Evolutionary conservation across 441 rosid species (phyloP), one percentile per base, ranked within the genome.

Genomic region (Pelargonium hybrid): DNA sequence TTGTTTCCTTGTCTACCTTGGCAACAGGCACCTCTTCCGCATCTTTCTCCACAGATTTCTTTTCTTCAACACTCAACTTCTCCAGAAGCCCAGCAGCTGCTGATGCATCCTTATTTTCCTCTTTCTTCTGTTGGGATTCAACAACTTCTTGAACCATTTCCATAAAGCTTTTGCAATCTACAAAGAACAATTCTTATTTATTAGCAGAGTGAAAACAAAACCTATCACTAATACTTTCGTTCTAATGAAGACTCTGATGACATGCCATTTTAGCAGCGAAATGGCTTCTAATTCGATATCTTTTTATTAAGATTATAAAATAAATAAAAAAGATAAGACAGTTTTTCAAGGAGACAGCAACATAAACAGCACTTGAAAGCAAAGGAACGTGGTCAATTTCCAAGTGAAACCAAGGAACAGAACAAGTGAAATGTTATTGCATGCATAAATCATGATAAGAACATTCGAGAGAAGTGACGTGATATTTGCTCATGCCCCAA

Each of bases 161-260:
- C 96, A 84, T 89, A 75, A 90, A 92, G 37, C 78, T 76, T 80
- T 89, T 92, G 84, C 93, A 87, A 75, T 92, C 98, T 92, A 25
- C 39, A 11, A 1, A 25, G 23, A 61, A 11, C 0, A 0, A 11
- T 11, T 11, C 4, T 25, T 14, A 21, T 21, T 59, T 17, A 54
- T 54, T 54, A 15, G 21, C n/a, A 54, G 50, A 7, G 9, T 5
- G 11, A 9, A 45, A 45, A 9, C 11, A 50, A 13, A 48, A 50
- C 17, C 17, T 2, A 5, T 50, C 1, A 1, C 21, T 15, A 5
- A n/a, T 50, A 50, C 17, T 50, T 50, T 3, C 20, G n/a, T 50
- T 6, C 7, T 50, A 50, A 50, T 50, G 15, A 14, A 50, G 56
- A 50, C 5, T 15, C 6, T 8, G 1, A 31, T n/a, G n/a, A n/a